Percentiles rank a stretch among this genome's conserved stretches.
phyloP scores from a whole-genome alignment of 306 rosid species.

The Cucurbita moschata region DNA sequence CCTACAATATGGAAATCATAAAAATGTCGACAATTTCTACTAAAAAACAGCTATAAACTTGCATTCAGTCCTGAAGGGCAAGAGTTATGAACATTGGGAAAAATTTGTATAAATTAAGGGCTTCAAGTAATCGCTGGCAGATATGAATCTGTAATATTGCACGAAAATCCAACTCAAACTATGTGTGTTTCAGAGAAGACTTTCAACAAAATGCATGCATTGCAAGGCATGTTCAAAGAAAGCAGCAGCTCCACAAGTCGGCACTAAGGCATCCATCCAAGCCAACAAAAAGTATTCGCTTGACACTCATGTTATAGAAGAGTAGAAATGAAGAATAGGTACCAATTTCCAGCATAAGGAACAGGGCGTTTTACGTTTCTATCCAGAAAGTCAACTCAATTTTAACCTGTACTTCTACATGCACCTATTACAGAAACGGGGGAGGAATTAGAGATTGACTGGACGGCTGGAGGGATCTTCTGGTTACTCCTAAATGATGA shows the following conservation, averaged over 20 bases:
- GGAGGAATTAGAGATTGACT: not conserved
- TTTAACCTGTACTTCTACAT: not conserved
- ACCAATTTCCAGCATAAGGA: not conserved
- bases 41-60: no score
- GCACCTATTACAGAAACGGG: not conserved
- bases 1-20: not conserved
- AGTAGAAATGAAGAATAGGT: not conserved
- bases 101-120: not conserved
- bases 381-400: not conserved
- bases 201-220: not conserved
- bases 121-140: not conserved
- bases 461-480: not conserved
- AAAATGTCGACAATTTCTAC: no score
- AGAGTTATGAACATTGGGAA: no score
- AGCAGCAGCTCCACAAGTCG: not conserved
- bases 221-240: not conserved
- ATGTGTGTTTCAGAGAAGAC: not conserved
- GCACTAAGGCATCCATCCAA: not conserved
- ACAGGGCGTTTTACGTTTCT: not conserved
- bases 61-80: no score
- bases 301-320: not conserved
- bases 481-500: not conserved
- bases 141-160: not conserved
- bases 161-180: not conserved
- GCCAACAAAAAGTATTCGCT: not conserved